Conservation (phyloP, 2,329 filamentous ascomycete species). For the Ambrosiella beaveri region DNA sequence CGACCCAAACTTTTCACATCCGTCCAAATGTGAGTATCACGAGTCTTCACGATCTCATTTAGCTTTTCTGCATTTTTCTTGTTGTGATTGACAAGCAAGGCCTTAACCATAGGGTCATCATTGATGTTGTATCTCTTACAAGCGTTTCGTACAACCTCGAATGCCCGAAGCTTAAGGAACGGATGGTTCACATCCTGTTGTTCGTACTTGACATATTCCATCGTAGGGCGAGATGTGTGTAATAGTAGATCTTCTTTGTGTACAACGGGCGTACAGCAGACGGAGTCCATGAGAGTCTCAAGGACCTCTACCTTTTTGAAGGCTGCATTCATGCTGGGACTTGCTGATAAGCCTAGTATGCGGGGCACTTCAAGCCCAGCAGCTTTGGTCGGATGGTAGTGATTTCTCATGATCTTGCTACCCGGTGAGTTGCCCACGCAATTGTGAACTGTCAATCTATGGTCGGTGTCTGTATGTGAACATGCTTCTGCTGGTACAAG, state of each 20-base stretch:
- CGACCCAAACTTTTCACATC: too few relatives aligned
- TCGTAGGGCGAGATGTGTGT: conserved; percentile 47
- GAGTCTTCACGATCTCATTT: too few relatives aligned
- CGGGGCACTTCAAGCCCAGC: conserved; percentile 32
- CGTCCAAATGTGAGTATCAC: too few relatives aligned
- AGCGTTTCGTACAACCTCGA: background rate
- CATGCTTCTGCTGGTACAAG: background rate
- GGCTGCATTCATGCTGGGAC: conserved; percentile 48
- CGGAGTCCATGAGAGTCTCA: conserved; percentile 52
- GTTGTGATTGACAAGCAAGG: background rate
- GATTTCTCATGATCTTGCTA: conserved; percentile 53
- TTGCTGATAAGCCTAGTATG: conserved; percentile 68
- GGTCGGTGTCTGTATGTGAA: background rate
- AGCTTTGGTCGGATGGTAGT: conserved; percentile 40
- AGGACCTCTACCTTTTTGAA: conserved; percentile 39
- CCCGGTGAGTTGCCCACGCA: conserved; percentile 47
- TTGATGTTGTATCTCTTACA: conserved; percentile 26
- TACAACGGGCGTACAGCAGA: conserved; percentile 48
- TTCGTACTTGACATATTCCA: background rate
- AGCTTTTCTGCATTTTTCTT: too few relatives aligned
- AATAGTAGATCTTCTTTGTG: conserved; percentile 54
- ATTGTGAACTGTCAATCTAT: conserved; percentile 46
- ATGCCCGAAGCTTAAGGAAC: background rate
- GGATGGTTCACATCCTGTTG: too few relatives aligned
- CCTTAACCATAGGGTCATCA: conserved; percentile 39